Evolutionary conservation across 1,139 yeast species (phyloP), one percentile per base, ranked within the genome.

Genomic region (Debaryomyces fabryi): DNA sequence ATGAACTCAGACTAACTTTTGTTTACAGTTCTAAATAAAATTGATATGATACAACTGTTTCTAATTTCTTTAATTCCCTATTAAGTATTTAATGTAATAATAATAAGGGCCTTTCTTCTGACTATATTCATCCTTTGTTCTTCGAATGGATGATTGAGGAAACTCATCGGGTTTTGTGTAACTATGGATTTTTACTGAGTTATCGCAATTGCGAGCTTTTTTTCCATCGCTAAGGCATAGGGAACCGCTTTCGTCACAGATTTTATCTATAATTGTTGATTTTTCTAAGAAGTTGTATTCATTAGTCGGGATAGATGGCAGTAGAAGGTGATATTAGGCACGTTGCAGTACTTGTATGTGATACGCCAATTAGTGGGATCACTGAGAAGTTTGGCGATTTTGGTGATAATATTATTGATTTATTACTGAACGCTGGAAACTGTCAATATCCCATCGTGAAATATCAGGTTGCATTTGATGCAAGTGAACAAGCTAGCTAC

Each of bases 301-400:
- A 15, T 35, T 35, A 21, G 27, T 20, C 25, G 38, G 40, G 40
- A 37, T 40, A 40, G 35, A 40, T 40, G 43, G 43, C 25, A 20
- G 37, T 18, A 40, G 43, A 40, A 16, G 35, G 43, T 20, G 43
- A 32, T 7, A 40, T 20, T 20, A 42, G 48, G 20, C 76, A 74
- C 49, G 62, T 79, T 45, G 83, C 82, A 21, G 68, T 81, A 23
- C 61, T 81, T 33, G 73, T 73, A 15, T 68, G 79, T 46, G 85
- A 81, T 56, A 72, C 73, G 13, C 78, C 70, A n/a, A 65, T 64
- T 27, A 62, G 52, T 6, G 64, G 61, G 5, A 53, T 71, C 12
- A 51, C 65, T 6, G 64, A 58, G 10, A 56, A 59, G 35, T 72
- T 59, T 54, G 85, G 85, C 0, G 83, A 79, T 58, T 81, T 79